phyloP scores from a whole-genome alignment of 768 basidiomycete species.

The Rhodotorula taiwanensis region DNA sequence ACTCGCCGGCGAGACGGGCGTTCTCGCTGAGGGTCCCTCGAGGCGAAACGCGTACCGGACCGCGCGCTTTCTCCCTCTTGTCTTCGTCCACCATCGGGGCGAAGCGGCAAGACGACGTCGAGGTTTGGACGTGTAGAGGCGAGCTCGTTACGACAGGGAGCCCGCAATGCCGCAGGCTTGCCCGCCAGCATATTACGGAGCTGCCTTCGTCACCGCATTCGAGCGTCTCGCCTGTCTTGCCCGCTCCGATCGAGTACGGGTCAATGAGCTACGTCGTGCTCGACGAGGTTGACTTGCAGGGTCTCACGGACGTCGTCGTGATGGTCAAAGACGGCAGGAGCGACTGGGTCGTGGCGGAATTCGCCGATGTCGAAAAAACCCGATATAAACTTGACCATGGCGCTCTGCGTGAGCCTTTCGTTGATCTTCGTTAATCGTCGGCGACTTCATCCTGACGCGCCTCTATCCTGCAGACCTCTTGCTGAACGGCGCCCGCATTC shows the following conservation, averaged over 20 bases:
- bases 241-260: slow-evolving; percentile 6
- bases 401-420: slow-evolving; percentile 6
- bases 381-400: slow-evolving; percentile 1
- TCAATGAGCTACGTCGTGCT: slow-evolving; percentile 10
- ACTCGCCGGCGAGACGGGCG: too few relatives aligned
- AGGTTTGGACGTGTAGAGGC: slow-evolving; percentile 20
- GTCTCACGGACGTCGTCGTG: neutral
- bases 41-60: neutral
- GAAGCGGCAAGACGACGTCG: neutral
- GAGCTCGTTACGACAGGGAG: neutral
- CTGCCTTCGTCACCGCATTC: slow-evolving; percentile 16
- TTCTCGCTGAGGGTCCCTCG: slow-evolving; percentile 13
- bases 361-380: slow-evolving; percentile 5
- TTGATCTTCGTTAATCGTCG: too few relatives aligned
- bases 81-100: slow-evolving; percentile 11
- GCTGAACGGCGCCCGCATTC: neutral
- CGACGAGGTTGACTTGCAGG: slow-evolving; percentile 8
- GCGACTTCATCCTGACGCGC: neutral
- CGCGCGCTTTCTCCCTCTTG: slow-evolving; percentile 16
- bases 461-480: neutral
- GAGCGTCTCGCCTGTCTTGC: slow-evolving; percentile 19
- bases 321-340: slow-evolving; percentile 1
- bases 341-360: slow-evolving; percentile 29
- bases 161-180: slow-evolving; percentile 4
- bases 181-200: slow-evolving; percentile 1